Evolutionary conservation across 371 early-diverging fungal species (phyloP).

Genomic region (Funneliformis caledonium): DNA sequence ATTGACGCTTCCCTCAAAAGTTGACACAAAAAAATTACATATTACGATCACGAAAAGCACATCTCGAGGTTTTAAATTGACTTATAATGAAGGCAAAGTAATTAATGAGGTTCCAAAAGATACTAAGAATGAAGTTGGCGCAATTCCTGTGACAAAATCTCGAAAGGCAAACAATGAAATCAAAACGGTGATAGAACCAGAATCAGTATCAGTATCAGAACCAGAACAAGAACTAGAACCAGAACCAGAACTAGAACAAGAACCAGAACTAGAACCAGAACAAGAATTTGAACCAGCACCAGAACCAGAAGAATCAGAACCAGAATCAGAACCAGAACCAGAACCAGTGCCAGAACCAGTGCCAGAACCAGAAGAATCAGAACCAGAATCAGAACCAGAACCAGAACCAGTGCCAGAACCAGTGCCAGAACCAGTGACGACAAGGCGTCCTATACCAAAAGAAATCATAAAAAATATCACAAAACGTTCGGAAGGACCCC

Average conservation of each 20-base stretch:
- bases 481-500: not conserved
- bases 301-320: too few species aligned
- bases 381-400: not conserved
- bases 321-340: too few species aligned
- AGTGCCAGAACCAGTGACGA: not conserved
- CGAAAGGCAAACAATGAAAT: not conserved
- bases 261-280: too few species aligned
- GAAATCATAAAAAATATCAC: not conserved
- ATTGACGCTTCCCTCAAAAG: not conserved
- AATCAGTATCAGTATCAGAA: not conserved
- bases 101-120: not conserved
- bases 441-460: not conserved
- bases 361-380: not conserved
- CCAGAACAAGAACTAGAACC: not conserved
- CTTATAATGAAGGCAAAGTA: conserved; percentile 1
- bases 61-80: not conserved
- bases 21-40: not conserved
- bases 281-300: too few species aligned
- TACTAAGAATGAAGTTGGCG: not conserved
- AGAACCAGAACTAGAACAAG: too few species aligned
- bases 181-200: not conserved
- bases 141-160: not conserved
- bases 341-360: not conserved
- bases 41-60: not conserved
- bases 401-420: not conserved